A percentile compares a stretch with the other conserved stretches of the same genome.
Conservation (phyloP, 495 filamentous ascomycete genomes). For the Trypethelium eluteriae region DNA sequence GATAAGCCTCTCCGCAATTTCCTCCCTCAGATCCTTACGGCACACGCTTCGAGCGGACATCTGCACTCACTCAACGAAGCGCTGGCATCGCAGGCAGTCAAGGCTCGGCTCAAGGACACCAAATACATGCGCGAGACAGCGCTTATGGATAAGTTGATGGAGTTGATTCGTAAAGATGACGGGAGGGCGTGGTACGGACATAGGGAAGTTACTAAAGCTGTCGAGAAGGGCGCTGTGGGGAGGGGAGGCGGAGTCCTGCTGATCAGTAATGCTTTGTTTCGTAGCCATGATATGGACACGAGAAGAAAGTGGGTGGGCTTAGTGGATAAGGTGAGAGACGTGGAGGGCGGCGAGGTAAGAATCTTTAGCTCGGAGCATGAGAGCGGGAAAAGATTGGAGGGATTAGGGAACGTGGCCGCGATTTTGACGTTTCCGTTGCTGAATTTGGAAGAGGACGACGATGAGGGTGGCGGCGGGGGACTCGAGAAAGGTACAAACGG, state of each 20-base stretch:
- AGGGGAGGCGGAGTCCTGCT: constrained; percentile 75
- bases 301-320: constrained; percentile 75
- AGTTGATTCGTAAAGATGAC: constrained; percentile 74
- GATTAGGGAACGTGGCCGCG: constrained; percentile 78
- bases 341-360: constrained; percentile 76
- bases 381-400: constrained; percentile 80
- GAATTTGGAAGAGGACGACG: constrained; percentile 56
- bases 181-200: constrained; percentile 88
- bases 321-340: constrained; percentile 82
- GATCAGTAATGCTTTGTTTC: constrained; percentile 77
- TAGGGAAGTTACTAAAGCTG: constrained; percentile 74
- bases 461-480: constrained; percentile 13
- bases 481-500: not conserved
- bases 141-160: constrained; percentile 79
- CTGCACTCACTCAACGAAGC: constrained; percentile 81
- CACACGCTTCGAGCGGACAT: constrained; percentile 78
- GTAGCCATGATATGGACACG: constrained; percentile 71
- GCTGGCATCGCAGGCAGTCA: constrained; percentile 68
- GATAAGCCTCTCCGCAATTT: constrained; percentile 43
- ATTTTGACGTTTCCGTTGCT: constrained; percentile 82
- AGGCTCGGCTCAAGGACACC: constrained; percentile 67
- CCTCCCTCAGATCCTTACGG: constrained; percentile 54
- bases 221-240: constrained; percentile 82
- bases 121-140: constrained; percentile 78
- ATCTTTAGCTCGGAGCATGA: constrained; percentile 89